Conservation (phyloP, 352 stramenopile species). For the Peronospora destructor region DNA sequence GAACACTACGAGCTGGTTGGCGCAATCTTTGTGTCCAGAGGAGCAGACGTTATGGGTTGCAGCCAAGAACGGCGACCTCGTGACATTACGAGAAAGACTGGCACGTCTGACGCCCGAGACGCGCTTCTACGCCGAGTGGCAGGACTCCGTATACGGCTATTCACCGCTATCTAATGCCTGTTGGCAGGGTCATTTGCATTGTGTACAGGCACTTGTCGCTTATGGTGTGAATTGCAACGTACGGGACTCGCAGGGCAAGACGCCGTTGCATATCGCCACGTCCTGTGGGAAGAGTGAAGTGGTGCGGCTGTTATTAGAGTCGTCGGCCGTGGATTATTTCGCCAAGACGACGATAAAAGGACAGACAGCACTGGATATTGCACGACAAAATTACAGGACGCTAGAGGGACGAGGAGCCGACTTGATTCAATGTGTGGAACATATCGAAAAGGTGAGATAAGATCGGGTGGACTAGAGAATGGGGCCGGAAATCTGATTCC, state of each 20-base stretch:
- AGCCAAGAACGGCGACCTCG: constrained; percentile 62
- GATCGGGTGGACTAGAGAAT: background rate
- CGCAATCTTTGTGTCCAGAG: constrained; percentile 60
- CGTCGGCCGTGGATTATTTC: constrained; percentile 42
- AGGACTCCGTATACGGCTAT: constrained; percentile 51
- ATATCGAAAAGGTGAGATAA: constrained; percentile 62
- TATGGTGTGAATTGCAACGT: constrained; percentile 53
- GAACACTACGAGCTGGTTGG: constrained; percentile 66
- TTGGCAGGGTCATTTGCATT: constrained; percentile 51
- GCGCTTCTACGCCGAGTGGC: constrained; percentile 63
- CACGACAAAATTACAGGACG: constrained; percentile 44
- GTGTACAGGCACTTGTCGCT: constrained; percentile 47
- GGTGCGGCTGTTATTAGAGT: constrained; percentile 56
- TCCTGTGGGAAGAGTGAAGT: constrained; percentile 57
- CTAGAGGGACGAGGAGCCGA: constrained; percentile 33
- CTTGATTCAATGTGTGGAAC: constrained; percentile 64
- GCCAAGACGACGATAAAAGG: constrained; percentile 42
- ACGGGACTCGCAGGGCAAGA: constrained; percentile 51
- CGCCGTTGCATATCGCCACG: constrained; percentile 61
- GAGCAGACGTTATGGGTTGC: constrained; percentile 74
- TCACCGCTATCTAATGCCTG: constrained; percentile 65
- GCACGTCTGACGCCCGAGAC: constrained; percentile 47
- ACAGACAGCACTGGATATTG: constrained; percentile 68
- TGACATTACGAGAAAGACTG: constrained; percentile 42
- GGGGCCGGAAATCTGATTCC: constrained; percentile 4